Evolutionary conservation across 345 rosid genomes (phyloP).

Genomic region (Viola odorata): DNA sequence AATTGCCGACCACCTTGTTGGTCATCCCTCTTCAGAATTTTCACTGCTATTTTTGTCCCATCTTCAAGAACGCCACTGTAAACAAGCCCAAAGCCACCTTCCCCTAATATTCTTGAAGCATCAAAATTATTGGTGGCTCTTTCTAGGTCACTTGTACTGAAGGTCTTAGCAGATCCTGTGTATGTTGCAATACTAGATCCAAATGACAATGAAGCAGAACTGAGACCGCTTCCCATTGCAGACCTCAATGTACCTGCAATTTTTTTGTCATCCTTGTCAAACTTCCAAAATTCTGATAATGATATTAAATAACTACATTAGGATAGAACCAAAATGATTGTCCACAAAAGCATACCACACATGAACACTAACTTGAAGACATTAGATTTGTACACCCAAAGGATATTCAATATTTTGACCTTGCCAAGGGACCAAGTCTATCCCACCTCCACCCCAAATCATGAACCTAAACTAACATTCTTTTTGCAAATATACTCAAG

Average conservation of each 20-base stretch:
- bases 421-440: no score
- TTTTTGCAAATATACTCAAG: background rate
- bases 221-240: slow-evolving; percentile 54
- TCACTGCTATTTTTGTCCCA: slow-evolving; percentile 80
- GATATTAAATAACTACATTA: background rate
- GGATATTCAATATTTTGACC: no score
- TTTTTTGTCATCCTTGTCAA: background rate
- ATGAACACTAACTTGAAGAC: background rate
- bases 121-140: slow-evolving; percentile 75
- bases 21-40: slow-evolving; percentile 88
- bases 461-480: background rate
- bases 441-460: background rate
- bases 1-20: slow-evolving; percentile 90
- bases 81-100: slow-evolving; percentile 95
- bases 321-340: slow-evolving; percentile 3
- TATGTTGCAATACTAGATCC: slow-evolving; percentile 78
- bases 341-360: slow-evolving; percentile 1
- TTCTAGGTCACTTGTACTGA: slow-evolving; percentile 61
- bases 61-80: slow-evolving; percentile 79
- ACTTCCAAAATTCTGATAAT: no score
- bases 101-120: slow-evolving; percentile 68
- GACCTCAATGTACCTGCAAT: slow-evolving; percentile 61
- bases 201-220: slow-evolving; percentile 73
- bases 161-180: slow-evolving; percentile 85
- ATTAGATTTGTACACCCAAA: background rate